Percentiles rank a stretch among this genome's conserved stretches.
phyloP scores from a whole-genome alignment of 305 asterid genomes.

The Caryopteris hybrid region DNA sequence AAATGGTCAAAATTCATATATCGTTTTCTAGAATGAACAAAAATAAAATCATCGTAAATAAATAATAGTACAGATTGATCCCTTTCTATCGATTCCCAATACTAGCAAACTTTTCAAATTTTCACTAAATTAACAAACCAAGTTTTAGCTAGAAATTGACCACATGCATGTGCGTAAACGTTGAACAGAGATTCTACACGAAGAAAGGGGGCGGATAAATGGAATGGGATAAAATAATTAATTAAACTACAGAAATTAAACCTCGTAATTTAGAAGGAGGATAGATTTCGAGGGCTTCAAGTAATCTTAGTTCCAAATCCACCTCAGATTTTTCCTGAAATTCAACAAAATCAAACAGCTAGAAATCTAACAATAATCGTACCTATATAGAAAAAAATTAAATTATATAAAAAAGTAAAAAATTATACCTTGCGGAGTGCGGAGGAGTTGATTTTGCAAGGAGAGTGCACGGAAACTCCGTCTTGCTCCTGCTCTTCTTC shows the following conservation, averaged over 20 bases:
- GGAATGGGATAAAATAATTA: background rate
- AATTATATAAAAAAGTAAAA: background rate
- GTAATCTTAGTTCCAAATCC: constrained; percentile 78
- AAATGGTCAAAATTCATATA: background rate
- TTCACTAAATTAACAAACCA: background rate
- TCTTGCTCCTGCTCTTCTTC: constrained; percentile 68
- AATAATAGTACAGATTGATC: background rate
- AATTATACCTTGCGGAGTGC: constrained; percentile 46
- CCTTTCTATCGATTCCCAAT: background rate
- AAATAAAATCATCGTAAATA: background rate
- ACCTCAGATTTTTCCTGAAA: constrained; percentile 77
- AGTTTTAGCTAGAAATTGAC: background rate
- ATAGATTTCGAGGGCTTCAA: constrained; percentile 87
- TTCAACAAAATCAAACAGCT: background rate
- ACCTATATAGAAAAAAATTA: background rate
- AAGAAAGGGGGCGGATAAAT: background rate
- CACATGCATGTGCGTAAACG: constrained; percentile 13
- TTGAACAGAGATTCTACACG: background rate
- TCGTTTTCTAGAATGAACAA: background rate
- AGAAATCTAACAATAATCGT: background rate
- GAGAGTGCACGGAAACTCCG: constrained; percentile 94
- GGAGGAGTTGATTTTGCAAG: constrained; percentile 69
- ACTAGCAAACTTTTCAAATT: background rate
- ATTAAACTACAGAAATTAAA: background rate
- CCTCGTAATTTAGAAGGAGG: constrained; percentile 92